Conservation (phyloP, 2,329 filamentous ascomycete species). For the Fusarium sp. region DNA sequence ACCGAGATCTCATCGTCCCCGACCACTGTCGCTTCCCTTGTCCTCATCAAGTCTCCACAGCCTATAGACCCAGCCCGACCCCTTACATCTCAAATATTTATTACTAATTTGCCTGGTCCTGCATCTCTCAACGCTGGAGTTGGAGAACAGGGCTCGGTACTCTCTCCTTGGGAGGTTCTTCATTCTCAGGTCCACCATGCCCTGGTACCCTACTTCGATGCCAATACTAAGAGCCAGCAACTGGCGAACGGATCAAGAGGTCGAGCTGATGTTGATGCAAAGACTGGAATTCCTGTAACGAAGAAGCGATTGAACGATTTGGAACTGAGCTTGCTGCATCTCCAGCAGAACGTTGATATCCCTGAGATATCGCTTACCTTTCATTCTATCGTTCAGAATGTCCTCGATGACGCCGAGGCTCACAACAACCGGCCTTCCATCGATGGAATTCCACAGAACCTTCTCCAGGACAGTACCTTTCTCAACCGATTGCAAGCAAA, state of each 20-base stretch:
- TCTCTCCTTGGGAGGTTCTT: constrained; percentile 90
- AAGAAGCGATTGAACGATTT: constrained; percentile 97
- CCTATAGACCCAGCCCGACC: constrained; percentile 86
- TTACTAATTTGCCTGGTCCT: constrained; percentile 89
- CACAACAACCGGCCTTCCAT: constrained; percentile 75
- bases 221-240: constrained; percentile 86
- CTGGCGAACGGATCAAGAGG: constrained; percentile 71
- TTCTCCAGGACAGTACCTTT: constrained; percentile 90
- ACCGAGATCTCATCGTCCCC: constrained; percentile 82
- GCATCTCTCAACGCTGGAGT: constrained; percentile 73
- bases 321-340: constrained; percentile 86
- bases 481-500: constrained; percentile 93
- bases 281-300: constrained; percentile 94
- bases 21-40: constrained; percentile 85
- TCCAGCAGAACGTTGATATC: constrained; percentile 98
- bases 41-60: constrained; percentile 87
- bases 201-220: constrained; percentile 96
- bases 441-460: constrained; percentile 77
- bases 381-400: constrained; percentile 86
- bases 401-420: constrained; percentile 79
- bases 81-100: constrained; percentile 87
- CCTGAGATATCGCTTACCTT: constrained; percentile 88
- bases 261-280: constrained; percentile 85
- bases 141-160: constrained; percentile 74
- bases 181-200: constrained; percentile 92